Evolutionary conservation across 192 early-diverging fungal genomes (phyloP).

Genomic region (Spinellus fusiger): DNA sequence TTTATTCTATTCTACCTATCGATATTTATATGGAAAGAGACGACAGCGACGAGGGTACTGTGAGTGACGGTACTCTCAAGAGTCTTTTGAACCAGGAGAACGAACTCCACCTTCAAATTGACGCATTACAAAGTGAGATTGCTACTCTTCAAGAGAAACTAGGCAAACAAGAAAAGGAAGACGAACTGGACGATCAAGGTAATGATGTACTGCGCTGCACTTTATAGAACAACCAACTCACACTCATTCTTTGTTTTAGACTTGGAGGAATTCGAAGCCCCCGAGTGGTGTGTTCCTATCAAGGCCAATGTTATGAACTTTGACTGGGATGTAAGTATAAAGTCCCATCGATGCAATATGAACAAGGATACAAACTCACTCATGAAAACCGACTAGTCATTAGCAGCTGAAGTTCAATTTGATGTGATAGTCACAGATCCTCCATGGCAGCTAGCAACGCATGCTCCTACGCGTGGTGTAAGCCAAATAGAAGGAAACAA

Average conservation of each 20-base stretch:
- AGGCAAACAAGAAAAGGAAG: constrained; percentile 4
- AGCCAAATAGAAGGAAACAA: neutral
- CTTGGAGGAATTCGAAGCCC: constrained; percentile 81
- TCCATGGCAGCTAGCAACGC: constrained; percentile 94
- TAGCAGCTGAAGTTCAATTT: constrained; percentile 82
- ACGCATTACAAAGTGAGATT: constrained; percentile 26
- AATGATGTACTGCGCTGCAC: neutral
- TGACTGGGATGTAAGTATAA: constrained; percentile 76
- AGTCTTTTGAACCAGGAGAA: constrained; percentile 45
- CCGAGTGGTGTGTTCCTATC: constrained; percentile 91
- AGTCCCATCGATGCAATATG: neutral
- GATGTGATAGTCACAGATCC: constrained; percentile 94
- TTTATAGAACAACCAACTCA: neutral
- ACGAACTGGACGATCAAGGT: constrained; percentile 18
- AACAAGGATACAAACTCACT: neutral
- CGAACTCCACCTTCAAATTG: constrained; percentile 49
- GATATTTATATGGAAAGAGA: neutral
- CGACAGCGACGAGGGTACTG: constrained; percentile 6
- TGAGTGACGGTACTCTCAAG: constrained; percentile 14
- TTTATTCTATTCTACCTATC: neutral
- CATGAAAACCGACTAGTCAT: constrained; percentile 33
- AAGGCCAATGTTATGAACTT: constrained; percentile 94
- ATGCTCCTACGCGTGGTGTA: constrained; percentile 89
- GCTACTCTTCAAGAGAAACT: constrained; percentile 15
- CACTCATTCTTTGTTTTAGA: constrained; percentile 23